Base-by-base conservation (phyloP, 2,329 filamentous ascomycete genomes). In the Colletotrichum echinochloae region DNA sequence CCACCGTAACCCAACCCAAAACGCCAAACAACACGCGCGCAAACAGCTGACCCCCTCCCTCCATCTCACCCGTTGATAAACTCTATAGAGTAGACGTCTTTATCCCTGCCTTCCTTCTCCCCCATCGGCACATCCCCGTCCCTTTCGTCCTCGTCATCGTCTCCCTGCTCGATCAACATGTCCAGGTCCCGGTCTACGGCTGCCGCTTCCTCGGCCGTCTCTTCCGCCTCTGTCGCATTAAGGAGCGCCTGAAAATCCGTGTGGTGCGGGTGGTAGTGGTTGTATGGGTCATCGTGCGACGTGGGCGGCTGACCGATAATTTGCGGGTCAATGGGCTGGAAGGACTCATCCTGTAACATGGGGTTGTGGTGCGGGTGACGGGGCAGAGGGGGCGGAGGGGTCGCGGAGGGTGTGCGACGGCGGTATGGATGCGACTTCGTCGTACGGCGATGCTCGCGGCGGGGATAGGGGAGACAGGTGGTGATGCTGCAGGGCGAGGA, bases 261-360 rank as follows among this genome's bases (percentile, higher is more conserved):
- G 33, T 86, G 66, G 14, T 71, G 69, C 18, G 69, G 66, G 65
- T 81, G 77, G 73, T 81, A 80, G 59, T 82, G 78, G 61, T 82
- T 80, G 70, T 85, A 86, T 28, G 79, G 74, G 66, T 83, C 78
- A 41, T 77, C 51, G 46, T 73, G 73, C 18, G 77, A 72, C 6
- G 56, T 68, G 16, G 65, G 76, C 30, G 80, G 75, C 61, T 85
- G 83, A 55, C 81, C 84, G 74, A 89, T 88, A 64, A 89, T 88
- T 73, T 87, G 86, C n/a, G 87, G 87, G 75, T 89, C 87, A 77
- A 89, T 89, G 33, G 87, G 87, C 63, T 88, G 85, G 75, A 86
- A 87, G 9, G 70, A 72, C 20, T 75, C 77, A 41, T 74, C 78
- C 20, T 81, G 79, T 16, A 81, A 70, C 75, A 79, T 74, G 69